Base-by-base conservation (phyloP, 768 basidiomycete genomes). In the Lactarius quietus region DNA sequence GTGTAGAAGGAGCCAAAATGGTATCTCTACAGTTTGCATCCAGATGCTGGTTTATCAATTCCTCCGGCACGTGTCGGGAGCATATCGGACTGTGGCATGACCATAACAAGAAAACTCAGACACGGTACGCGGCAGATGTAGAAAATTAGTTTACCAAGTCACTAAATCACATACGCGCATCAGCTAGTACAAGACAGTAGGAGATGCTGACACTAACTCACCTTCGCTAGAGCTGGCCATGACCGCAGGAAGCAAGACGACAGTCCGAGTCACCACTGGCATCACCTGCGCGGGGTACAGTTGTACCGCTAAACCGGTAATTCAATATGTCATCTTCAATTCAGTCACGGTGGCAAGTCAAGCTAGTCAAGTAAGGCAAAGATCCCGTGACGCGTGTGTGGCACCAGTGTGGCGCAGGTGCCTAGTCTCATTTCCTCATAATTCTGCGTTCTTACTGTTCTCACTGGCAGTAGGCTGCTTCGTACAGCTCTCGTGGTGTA, bases 31-130 rank as follows among this genome's bases (percentile, higher is more conserved):
- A 66, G 26, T 45, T 58, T 39, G 61, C 65, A 45, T 66, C 65
- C 39, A 66, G 51, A 45, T 66, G 65, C 23, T n/a, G 56, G 39
- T 66, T 66, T 23, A 66, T 66, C 39, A 61, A 23, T 31, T 66
- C 61, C 33, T 54, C 65, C 10, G 61, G 39, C 14, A 66, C 61
- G n/a, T 17, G 56, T 53, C 65, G 56, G 38, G 61, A 66, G 57
- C 65, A 66, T 45, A 66, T 66, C 26, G 65, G 65, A 28, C 65
- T 66, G 56, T 29, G 43, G 26, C 18, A 28, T 15, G n/a, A 18
- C 36, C n/a, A 45, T 23, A n/a, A 48, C 23, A 23, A 23, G 23
- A 48, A 5, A 55, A 35, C 54, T 55, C 54, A 29, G 51, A 62
- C 23, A 4, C 28, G 35, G 1, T 12, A 26, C 20, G 28, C 20